Evolutionary conservation across 2,329 filamentous ascomycete genomes (phyloP).

Genomic region (Emericellopsis atlantica): DNA sequence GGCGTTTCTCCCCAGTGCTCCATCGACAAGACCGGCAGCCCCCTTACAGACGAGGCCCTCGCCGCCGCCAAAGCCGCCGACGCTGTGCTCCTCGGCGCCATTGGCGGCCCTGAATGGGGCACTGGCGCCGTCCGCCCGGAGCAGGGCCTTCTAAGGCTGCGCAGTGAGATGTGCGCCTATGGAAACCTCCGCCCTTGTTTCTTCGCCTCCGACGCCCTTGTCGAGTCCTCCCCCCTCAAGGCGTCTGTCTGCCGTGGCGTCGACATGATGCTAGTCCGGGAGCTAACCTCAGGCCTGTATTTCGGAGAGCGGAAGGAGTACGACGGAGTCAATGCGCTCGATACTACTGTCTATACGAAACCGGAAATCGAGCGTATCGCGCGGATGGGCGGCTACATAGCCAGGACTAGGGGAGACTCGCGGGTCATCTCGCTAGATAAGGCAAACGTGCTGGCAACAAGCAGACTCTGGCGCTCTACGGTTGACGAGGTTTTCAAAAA

Average conservation of each 20-base stretch:
- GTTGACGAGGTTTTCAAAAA: conserved; percentile 88
- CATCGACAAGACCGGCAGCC: conserved; percentile 68
- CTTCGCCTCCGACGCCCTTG: conserved; percentile 78
- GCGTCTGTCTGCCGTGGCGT: conserved; percentile 72
- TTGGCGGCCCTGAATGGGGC: conserved; percentile 89
- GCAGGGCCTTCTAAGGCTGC: conserved; percentile 79
- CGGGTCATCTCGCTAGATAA: conserved; percentile 73
- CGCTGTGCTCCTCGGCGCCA: conserved; percentile 79
- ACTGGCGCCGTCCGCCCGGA: conserved; percentile 78
- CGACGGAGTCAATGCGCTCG: conserved; percentile 57
- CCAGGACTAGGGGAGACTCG: conserved; percentile 56
- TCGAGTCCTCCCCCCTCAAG: conserved; percentile 78
- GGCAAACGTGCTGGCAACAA: conserved; percentile 90
- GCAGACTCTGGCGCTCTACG: conserved; percentile 77
- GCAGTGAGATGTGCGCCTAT: conserved; percentile 88
- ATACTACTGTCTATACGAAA: conserved; percentile 75
- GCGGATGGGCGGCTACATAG: conserved; percentile 65
- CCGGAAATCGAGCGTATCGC: conserved; percentile 77
- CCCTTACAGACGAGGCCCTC: conserved; percentile 71
- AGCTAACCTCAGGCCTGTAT: conserved; percentile 88
- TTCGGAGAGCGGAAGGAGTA: conserved; percentile 81
- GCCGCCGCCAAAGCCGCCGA: conserved; percentile 70
- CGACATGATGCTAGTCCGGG: conserved; percentile 86
- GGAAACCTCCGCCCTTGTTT: conserved; percentile 93
- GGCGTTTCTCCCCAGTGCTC: conserved; percentile 48